Percentiles rank a stretch among this genome's conserved stretches.
These are phyloP conservation scores for Arachnomyces sp. DNA, from an alignment of 2,329 filamentous ascomycete genomes.

Conservation along the genomic window DNA sequence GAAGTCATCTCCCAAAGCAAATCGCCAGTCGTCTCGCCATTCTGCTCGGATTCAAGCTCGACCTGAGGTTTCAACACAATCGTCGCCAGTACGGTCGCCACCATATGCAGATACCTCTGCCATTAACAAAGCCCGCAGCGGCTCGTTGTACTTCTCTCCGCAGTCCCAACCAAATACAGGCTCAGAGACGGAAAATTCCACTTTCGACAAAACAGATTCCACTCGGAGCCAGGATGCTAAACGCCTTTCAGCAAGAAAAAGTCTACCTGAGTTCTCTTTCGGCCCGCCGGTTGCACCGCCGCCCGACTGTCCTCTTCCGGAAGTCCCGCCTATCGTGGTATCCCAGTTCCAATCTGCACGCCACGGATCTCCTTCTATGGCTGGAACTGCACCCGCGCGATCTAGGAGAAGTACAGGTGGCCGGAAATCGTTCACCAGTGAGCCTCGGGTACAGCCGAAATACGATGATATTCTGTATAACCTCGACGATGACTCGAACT, in stretches of 20 bases:
- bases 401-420: too few relatives aligned
- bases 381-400: too few relatives aligned
- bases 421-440: too few relatives aligned
- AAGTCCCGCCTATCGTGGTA: constrained; percentile 12
- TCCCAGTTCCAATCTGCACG: constrained; percentile 2
- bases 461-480: too few relatives aligned
- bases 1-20: too few relatives aligned
- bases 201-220: not conserved
- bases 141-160: not conserved
- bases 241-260: constrained; percentile 11
- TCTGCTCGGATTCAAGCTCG: too few relatives aligned
- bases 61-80: too few relatives aligned
- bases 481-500: too few relatives aligned
- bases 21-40: too few relatives aligned
- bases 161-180: not conserved
- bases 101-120: not conserved
- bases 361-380: too few relatives aligned
- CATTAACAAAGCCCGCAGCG: not conserved
- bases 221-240: not conserved
- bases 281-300: constrained; percentile 20
- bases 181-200: not conserved
- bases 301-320: constrained; percentile 20
- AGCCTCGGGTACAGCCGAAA: too few relatives aligned
- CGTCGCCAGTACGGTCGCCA: not conserved
- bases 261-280: constrained; percentile 16